Evolutionary conservation across 306 rosid species (phyloP), one percentile per base, ranked within the genome.

Genomic region (Alnus rubra): DNA sequence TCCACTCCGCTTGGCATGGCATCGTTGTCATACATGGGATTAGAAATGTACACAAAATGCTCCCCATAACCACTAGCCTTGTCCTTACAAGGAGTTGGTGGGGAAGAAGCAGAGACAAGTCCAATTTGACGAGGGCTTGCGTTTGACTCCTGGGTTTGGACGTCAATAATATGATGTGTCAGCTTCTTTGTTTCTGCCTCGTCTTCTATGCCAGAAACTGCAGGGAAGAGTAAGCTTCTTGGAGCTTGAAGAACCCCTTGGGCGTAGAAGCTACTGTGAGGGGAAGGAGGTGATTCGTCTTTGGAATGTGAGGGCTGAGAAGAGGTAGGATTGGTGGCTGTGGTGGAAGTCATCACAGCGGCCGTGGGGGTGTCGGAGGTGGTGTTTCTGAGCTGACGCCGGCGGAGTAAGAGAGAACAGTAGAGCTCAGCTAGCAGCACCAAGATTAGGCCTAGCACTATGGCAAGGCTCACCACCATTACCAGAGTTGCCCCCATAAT

Each of bases 381-480:
- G 74, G 37, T 53, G 78, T 81, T 74, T 80, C 87, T 90, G 72
- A 63, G 89, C 75, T 82, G 87, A 79, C 97, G 98, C 53, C 97
- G 89, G 51, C 90, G 90, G 86, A 89, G 90, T 58, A 95, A 82
- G 78, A 95, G 96, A 75, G 99, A 93, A 48, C 99, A 95, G 83
- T 93, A 95, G 87, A 95, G 97, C 84, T 95, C 96, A 10, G 92
- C 96, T 0, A 95, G 88, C 42, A 95, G 90, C 7, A 93, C 96
- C 1, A 95, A 63, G 54, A 95, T 91, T 53, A 95, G 93, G 50
- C 89, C 96, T 6, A 95, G 82, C 23, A 95, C 96, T 64, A 93
- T 69, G 70, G 94, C 98, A 71, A 95, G 98, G 86, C 78, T 86
- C 30, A 90, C 90, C 76, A 93, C 92, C 96, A 91, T 90, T 31